These are phyloP conservation scores for Entophlyctis luteolus DNA, from an alignment of 192 early-diverging fungal genomes.

Conservation along the genomic window DNA sequence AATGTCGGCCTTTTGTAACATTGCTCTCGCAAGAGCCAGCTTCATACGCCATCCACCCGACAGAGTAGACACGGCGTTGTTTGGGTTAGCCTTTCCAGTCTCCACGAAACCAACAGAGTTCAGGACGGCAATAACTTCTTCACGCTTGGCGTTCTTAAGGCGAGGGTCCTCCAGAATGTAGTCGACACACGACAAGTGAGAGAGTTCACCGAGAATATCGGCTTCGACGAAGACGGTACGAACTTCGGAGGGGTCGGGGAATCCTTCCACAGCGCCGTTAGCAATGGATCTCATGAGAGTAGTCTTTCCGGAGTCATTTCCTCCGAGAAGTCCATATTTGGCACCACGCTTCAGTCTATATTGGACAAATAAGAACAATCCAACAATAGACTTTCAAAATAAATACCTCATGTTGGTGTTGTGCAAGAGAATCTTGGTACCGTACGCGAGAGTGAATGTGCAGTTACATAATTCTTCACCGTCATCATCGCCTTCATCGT, in stretches of 20 bases:
- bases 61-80: slow-evolving; percentile 61
- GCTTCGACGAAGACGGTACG: slow-evolving; percentile 74
- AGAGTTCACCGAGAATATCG: slow-evolving; percentile 60
- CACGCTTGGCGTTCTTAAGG: slow-evolving; percentile 36
- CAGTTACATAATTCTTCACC: slow-evolving; percentile 66
- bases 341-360: slow-evolving; percentile 63
- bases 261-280: slow-evolving; percentile 75
- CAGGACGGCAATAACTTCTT: slow-evolving; percentile 56
- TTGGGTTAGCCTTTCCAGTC: slow-evolving; percentile 48
- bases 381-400: not conserved
- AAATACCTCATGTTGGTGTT: slow-evolving; percentile 45
- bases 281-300: slow-evolving; percentile 85
- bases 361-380: not conserved
- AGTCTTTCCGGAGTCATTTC: slow-evolving; percentile 82
- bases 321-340: slow-evolving; percentile 78
- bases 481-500: slow-evolving; percentile 37
- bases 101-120: slow-evolving; percentile 67
- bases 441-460: slow-evolving; percentile 79
- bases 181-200: slow-evolving; percentile 65
- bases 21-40: slow-evolving; percentile 79
- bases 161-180: slow-evolving; percentile 56
- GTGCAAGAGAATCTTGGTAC: slow-evolving; percentile 78
- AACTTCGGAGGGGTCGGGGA: slow-evolving; percentile 72
- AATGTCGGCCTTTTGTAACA: slow-evolving; percentile 81
- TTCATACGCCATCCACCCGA: slow-evolving; percentile 91